Evolutionary conservation across 192 early-diverging fungal genomes (phyloP), one percentile per base, ranked within the genome.

Genomic region (Gamsiella multidivaricata): DNA sequence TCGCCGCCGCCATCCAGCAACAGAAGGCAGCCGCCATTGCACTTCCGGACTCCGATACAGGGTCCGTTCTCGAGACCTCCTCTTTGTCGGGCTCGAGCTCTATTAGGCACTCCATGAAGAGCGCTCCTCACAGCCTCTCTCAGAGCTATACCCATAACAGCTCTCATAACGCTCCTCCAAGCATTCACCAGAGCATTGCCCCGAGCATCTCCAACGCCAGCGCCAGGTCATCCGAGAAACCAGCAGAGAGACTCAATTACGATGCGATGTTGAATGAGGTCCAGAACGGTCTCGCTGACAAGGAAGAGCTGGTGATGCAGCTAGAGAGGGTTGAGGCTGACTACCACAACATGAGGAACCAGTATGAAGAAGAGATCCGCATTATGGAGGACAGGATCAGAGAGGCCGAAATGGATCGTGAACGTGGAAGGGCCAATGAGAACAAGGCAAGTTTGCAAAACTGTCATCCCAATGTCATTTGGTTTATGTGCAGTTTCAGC

Each of bases 351-450:
- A 90, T 90, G 88, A 73, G 86, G 14, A 58, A 63, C 23, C 79
- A 85, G 62, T 95, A 92, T 62, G 94, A 95, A 66, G 82, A 87
- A n/a, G 91, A 92, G 63, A 74, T 95, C 39, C 54, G 52, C 10
- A 54, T 70, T 18, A 81, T 94, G 56, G 88, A 94, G 55, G 61
- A 81, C 14, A 84, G 87, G 45, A 68, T 95, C 72, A 80, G 91
- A 11, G 90, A 95, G 39, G 45, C 74, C 54, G 93, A 92, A 1
- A 54, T 93, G 26, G 82, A 86, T 54, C 79, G 85, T 39, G 84
- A 90, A 22, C 66, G 71, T 60, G 69, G 52, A 59, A 76, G 69
- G 53, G 55, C 31, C 36, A 61, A 80, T 23, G 81, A 86, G 10
- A 84, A 83, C 60, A 80, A 64, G 61, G 85, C 65, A 61, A 70